These are phyloP conservation scores for Nitzschia palea DNA, from an alignment of 108 stramenopile species.

Conservation along the genomic window DNA sequence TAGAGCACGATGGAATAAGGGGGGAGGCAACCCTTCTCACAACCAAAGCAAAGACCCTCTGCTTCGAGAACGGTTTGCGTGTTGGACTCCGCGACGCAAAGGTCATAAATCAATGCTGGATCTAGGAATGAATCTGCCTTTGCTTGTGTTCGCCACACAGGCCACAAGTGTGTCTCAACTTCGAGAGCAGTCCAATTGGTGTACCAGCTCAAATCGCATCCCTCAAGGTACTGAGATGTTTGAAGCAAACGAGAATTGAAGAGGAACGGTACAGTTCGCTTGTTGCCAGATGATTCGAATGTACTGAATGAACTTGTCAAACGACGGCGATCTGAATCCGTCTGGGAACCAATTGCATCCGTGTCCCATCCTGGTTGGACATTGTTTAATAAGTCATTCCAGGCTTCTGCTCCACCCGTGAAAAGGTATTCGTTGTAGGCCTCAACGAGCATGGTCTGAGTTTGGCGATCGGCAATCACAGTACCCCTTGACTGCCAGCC, in stretches of 20 bases:
- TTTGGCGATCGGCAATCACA: slow-evolving; percentile 41
- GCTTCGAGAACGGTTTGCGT: slow-evolving; percentile 36
- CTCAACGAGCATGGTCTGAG: slow-evolving; percentile 29
- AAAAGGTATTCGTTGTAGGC: slow-evolving; percentile 24
- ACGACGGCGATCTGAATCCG: background rate
- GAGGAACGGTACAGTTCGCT: background rate
- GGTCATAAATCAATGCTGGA: slow-evolving; percentile 21
- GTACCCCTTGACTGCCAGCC: slow-evolving; percentile 58
- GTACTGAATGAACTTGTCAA: background rate
- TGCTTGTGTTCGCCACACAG: slow-evolving; percentile 25
- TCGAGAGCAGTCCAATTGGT: background rate
- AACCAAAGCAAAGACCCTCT: slow-evolving; percentile 35
- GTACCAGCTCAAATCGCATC: slow-evolving; percentile 38
- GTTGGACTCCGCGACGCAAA: slow-evolving; percentile 45
- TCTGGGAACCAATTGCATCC: slow-evolving; percentile 4
- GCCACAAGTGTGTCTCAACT: slow-evolving; percentile 35
- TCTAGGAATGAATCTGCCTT: slow-evolving; percentile 3
- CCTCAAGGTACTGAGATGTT: slow-evolving; percentile 4
- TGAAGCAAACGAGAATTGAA: slow-evolving; percentile 11
- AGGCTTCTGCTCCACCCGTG: slow-evolving; percentile 21
- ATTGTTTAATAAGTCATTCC: slow-evolving; percentile 42
- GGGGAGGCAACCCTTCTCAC: slow-evolving; percentile 37
- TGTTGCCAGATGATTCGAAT: background rate
- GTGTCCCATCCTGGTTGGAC: slow-evolving; percentile 43
- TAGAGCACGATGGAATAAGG: slow-evolving; percentile 44